Conservation (phyloP, 495 filamentous ascomycete species). For the Penicillium angulare region DNA sequence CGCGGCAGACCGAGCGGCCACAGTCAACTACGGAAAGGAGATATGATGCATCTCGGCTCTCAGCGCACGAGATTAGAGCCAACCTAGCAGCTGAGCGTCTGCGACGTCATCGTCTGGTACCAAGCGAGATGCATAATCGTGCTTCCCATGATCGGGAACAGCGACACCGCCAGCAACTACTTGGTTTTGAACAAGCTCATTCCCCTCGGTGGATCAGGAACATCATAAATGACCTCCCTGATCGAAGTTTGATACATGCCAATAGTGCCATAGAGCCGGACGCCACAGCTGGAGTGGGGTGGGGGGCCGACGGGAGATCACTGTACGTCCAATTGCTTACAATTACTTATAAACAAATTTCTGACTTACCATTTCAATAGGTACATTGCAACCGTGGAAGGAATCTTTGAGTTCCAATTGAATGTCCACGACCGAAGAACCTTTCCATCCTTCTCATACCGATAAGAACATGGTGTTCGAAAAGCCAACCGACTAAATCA, state of each 20-base stretch:
- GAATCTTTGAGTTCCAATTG: slow-evolving; percentile 70
- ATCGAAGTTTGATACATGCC: slow-evolving; percentile 31
- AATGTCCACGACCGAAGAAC: slow-evolving; percentile 64
- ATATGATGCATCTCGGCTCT: slow-evolving; percentile 30
- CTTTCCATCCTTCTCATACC: slow-evolving; percentile 58
- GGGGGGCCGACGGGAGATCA: slow-evolving; percentile 66
- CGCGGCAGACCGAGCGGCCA: slow-evolving; percentile 29
- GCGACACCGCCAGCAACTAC: slow-evolving; percentile 32
- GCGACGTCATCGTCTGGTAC: slow-evolving; percentile 40
- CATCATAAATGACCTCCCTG: slow-evolving; percentile 42
- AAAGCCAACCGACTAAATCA: too few relatives aligned
- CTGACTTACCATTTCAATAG: slow-evolving; percentile 36
- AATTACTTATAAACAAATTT: not conserved
- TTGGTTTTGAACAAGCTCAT: slow-evolving; percentile 36
- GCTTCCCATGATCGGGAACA: slow-evolving; percentile 31
- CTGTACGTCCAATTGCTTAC: slow-evolving; percentile 54
- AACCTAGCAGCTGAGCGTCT: slow-evolving; percentile 43
- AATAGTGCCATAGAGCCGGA: slow-evolving; percentile 39
- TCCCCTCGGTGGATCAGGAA: slow-evolving; percentile 45
- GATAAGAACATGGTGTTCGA: too few relatives aligned
- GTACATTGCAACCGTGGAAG: slow-evolving; percentile 70
- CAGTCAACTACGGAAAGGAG: slow-evolving; percentile 26
- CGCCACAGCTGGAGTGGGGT: slow-evolving; percentile 64
- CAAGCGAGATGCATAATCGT: slow-evolving; percentile 38
- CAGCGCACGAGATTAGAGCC: slow-evolving; percentile 36